phyloP scores from a whole-genome alignment of 495 filamentous ascomycete species.

The Hypoxylon perforatum region DNA sequence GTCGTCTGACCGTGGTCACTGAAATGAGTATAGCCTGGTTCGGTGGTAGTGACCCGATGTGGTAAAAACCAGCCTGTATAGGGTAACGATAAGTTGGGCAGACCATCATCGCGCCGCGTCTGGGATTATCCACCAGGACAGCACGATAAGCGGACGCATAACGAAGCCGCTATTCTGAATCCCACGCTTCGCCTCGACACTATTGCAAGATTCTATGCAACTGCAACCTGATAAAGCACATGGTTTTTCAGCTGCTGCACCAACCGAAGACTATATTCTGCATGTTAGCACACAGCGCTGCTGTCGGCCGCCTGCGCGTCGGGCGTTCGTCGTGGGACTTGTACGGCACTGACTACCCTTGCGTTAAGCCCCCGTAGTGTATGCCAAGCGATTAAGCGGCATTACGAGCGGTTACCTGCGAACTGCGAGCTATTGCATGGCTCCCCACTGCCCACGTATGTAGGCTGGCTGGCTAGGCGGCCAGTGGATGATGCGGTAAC shows the following conservation, averaged over 20 bases:
- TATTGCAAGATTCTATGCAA: constrained; percentile 10
- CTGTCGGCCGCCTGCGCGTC: constrained; percentile 11
- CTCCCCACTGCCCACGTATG: too few relatives aligned
- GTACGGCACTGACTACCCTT: constrained; percentile 2
- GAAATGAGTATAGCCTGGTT: constrained; percentile 30
- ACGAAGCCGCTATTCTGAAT: constrained; percentile 17
- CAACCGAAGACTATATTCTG: constrained; percentile 6
- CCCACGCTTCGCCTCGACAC: constrained; percentile 17
- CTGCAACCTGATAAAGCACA: background rate
- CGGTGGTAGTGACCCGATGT: constrained; percentile 26
- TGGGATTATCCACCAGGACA: constrained; percentile 21
- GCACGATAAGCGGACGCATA: constrained; percentile 23
- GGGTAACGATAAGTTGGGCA: constrained; percentile 25
- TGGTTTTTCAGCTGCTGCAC: constrained; percentile 1
- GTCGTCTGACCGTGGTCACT: constrained; percentile 28
- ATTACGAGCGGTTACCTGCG: background rate
- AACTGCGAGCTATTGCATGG: too few relatives aligned
- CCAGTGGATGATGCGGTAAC: too few relatives aligned
- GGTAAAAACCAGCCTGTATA: constrained; percentile 21
- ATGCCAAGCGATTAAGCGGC: constrained; percentile 13
- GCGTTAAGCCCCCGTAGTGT: constrained; percentile 18
- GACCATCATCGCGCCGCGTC: constrained; percentile 19
- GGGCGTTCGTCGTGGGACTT: constrained; percentile 6
- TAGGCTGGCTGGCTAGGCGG: too few relatives aligned
- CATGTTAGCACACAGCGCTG: background rate